Conservation (phyloP, 2,329 filamentous ascomycete species). For the Pseudocercospora fuligena region DNA sequence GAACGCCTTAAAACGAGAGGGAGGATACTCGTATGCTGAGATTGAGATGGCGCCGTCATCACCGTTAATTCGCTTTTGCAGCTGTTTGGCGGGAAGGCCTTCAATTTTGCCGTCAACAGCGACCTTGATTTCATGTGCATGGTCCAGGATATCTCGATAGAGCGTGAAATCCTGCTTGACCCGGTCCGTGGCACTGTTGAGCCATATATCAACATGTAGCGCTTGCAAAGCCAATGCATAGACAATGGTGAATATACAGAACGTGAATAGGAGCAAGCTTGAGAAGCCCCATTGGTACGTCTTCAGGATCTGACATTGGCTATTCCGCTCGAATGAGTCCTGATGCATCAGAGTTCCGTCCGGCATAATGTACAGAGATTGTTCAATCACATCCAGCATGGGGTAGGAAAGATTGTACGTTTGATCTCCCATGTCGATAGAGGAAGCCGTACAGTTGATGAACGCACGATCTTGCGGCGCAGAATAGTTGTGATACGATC, state of each 20-base stretch:
- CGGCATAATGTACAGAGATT: not conserved
- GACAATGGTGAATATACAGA: slow-evolving; percentile 21
- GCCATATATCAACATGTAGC: slow-evolving; percentile 17
- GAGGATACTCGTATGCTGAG: slow-evolving; percentile 17
- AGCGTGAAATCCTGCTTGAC: slow-evolving; percentile 13
- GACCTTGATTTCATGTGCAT: slow-evolving; percentile 17
- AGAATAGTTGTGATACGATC: not conserved
- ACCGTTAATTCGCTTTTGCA: slow-evolving; percentile 12
- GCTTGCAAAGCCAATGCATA: slow-evolving; percentile 10
- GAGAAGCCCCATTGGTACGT: slow-evolving; percentile 26
- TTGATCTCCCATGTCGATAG: not conserved
- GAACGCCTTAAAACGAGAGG: slow-evolving; percentile 9
- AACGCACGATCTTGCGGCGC: not conserved
- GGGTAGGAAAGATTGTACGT: not conserved
- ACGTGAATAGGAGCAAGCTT: slow-evolving; percentile 24
- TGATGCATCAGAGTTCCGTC: not conserved
- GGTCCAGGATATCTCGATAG: slow-evolving; percentile 24
- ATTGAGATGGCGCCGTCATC: slow-evolving; percentile 1
- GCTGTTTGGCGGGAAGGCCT: slow-evolving; percentile 18
- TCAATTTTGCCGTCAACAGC: slow-evolving; percentile 14
- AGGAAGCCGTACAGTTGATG: not conserved
- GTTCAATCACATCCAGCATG: not conserved
- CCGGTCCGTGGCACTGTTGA: slow-evolving; percentile 16
- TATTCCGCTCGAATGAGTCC: slow-evolving; percentile 2
- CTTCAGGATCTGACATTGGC: slow-evolving; percentile 15